A percentile compares a stretch with the other conserved stretches of the same genome.
Conservation (phyloP, 306 rosid genomes). For the Quillaja saponaria region DNA sequence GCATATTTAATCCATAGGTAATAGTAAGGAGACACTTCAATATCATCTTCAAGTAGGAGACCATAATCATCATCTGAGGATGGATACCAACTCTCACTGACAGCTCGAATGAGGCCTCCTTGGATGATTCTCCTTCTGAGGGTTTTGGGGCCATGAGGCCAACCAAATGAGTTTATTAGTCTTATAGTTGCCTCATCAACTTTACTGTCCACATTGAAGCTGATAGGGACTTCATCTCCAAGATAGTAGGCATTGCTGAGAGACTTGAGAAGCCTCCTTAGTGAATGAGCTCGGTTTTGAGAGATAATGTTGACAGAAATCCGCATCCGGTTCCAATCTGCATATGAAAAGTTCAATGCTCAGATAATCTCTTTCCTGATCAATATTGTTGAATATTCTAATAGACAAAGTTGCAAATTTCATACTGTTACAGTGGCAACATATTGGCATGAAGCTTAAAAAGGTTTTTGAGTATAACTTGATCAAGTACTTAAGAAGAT, state of each 20-base stretch:
- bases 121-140: slow-evolving; percentile 87
- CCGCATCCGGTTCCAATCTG: slow-evolving; percentile 91
- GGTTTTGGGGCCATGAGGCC: slow-evolving; percentile 96
- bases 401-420: no score
- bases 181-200: slow-evolving; percentile 80
- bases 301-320: slow-evolving; percentile 80
- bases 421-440: no score
- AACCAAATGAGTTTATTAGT: slow-evolving; percentile 61
- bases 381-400: no score
- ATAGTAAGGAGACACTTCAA: slow-evolving; percentile 93
- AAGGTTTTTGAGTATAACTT: no score
- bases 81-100: slow-evolving; percentile 98
- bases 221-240: slow-evolving; percentile 80
- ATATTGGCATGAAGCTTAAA: no score
- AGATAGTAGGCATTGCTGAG: slow-evolving; percentile 76
- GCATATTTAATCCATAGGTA: slow-evolving; percentile 95
- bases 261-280: slow-evolving; percentile 81
- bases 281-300: slow-evolving; percentile 72
- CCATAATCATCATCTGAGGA: slow-evolving; percentile 84
- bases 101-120: slow-evolving; percentile 95
- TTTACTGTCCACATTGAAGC: slow-evolving; percentile 90
- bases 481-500: no score
- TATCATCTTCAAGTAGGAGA: slow-evolving; percentile 86
- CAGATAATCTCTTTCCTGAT: slow-evolving; percentile 3
- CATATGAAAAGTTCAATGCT: not conserved